Percentiles rank a stretch among this genome's conserved stretches.
Evolutionary conservation across 2,329 filamentous ascomycete species (phyloP).

Genomic region (Epichloe festucae): DNA sequence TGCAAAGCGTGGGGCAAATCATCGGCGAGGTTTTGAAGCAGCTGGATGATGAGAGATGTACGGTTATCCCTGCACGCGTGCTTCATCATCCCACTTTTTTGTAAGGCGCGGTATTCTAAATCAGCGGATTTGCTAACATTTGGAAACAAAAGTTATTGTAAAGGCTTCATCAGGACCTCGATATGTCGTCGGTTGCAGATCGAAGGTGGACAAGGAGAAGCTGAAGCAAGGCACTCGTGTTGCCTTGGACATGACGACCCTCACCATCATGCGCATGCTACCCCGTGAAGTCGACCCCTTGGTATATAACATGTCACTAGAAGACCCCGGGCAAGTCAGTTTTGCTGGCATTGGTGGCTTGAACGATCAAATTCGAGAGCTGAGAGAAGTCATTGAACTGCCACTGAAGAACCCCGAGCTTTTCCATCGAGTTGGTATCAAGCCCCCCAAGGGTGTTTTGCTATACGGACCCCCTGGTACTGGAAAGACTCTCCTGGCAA

Average conservation of each 20-base stretch:
- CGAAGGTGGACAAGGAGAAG: constrained; percentile 94
- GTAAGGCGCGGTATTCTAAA: constrained; percentile 5
- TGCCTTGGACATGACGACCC: constrained; percentile 96
- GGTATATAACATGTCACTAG: constrained; percentile 99
- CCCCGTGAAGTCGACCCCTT: constrained; percentile 95
- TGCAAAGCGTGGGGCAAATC: constrained; percentile 98
- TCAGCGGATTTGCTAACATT: constrained; percentile 9
- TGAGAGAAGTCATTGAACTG: constrained; percentile 94
- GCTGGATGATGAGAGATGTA: constrained; percentile 96
- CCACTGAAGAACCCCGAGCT: constrained; percentile 98
- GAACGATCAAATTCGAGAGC: constrained; percentile 95
- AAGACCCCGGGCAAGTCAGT: constrained; percentile 94
- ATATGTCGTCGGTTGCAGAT: constrained; percentile 96
- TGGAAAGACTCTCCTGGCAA: constrained; percentile 86
- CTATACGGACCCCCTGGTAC: constrained; percentile 97
- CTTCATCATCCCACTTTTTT: background rate
- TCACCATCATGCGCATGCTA: constrained; percentile 99
- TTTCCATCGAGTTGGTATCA: constrained; percentile 93
- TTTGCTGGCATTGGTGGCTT: constrained; percentile 95
- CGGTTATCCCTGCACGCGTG: constrained; percentile 19
- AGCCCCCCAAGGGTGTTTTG: constrained; percentile 93
- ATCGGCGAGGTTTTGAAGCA: constrained; percentile 99
- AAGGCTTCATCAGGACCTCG: constrained; percentile 94
- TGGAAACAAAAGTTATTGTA: constrained; percentile 64
- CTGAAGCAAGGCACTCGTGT: constrained; percentile 97